phyloP scores from a whole-genome alignment of 176 grass and related monocot genomes.

The Aegilops bicornis region DNA sequence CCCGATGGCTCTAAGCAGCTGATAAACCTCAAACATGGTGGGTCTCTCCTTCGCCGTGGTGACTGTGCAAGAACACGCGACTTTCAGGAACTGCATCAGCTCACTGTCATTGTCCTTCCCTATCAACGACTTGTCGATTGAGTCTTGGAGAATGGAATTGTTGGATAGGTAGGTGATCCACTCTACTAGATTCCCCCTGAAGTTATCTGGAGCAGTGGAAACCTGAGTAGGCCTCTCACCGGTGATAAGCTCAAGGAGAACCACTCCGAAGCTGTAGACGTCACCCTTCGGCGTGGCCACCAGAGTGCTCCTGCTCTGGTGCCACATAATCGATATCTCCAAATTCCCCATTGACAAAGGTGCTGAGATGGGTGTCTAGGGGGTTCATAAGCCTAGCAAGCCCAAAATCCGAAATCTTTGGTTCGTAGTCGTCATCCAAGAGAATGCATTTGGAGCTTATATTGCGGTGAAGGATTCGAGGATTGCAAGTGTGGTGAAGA shows the following conservation, averaged over 20 bases:
- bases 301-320: conserved; percentile 62
- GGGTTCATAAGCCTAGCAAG: conserved; percentile 94
- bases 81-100: conserved; percentile 78
- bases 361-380: conserved; percentile 88
- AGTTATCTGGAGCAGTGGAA: conserved; percentile 66
- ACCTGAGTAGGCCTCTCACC: conserved; percentile 79
- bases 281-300: conserved; percentile 83
- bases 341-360: conserved; percentile 86
- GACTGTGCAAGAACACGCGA: conserved; percentile 63
- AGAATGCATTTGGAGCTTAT: conserved; percentile 96
- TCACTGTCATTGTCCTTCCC: conserved; percentile 48
- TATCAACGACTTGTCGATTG: conserved; percentile 67
- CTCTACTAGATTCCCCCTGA: conserved; percentile 74
- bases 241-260: conserved; percentile 78
- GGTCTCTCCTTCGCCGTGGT: conserved; percentile 70
- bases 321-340: conserved; percentile 87
- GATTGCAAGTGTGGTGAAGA: conserved; percentile 93
- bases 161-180: conserved; percentile 73
- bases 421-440: conserved; percentile 66
- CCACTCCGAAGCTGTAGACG: conserved; percentile 79
- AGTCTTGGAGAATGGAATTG: conserved; percentile 52
- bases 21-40: conserved; percentile 97
- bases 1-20: conserved; percentile 77
- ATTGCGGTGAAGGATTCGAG: conserved; percentile 84
- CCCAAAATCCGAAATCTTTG: conserved; percentile 90